These are phyloP conservation scores for Trichosporon inkin DNA, from an alignment of 1,284 basidiomycete genomes.

Conservation along the genomic window DNA sequence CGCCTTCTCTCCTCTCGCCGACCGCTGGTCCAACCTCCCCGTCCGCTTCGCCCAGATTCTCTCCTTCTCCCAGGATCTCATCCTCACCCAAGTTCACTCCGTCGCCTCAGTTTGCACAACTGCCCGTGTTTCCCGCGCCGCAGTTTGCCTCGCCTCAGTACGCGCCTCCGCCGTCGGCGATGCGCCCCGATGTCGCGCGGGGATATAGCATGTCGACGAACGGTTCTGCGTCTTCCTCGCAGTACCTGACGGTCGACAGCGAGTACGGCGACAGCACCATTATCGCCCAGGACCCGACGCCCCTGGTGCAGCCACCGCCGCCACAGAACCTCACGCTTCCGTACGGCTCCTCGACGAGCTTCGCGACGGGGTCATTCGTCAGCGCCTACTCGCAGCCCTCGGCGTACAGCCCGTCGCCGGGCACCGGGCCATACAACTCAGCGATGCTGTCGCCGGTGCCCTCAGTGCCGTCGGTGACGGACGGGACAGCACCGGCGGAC, in stretches of 20 bases:
- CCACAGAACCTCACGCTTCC: not conserved
- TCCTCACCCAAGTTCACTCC: not conserved
- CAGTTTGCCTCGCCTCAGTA: not conserved
- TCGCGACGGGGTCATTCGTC: not conserved
- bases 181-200: not conserved
- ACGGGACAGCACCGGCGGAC: not conserved
- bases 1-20: not conserved
- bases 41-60: not conserved
- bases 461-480: not conserved
- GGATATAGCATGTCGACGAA: not conserved
- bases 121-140: not conserved
- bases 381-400: not conserved
- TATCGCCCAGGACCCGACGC: not conserved
- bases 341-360: constrained; percentile 1
- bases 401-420: not conserved
- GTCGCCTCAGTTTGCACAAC: not conserved
- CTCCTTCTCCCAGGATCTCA: not conserved
- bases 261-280: not conserved
- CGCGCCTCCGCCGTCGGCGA: not conserved
- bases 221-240: not conserved
- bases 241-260: constrained; percentile 5
- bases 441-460: constrained; percentile 1
- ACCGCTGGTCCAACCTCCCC: not conserved
- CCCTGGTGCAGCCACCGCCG: not conserved
- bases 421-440: not conserved